Evolutionary conservation across 129 eudicot genomes (phyloP).

Genomic region (Escallonia rubra): DNA sequence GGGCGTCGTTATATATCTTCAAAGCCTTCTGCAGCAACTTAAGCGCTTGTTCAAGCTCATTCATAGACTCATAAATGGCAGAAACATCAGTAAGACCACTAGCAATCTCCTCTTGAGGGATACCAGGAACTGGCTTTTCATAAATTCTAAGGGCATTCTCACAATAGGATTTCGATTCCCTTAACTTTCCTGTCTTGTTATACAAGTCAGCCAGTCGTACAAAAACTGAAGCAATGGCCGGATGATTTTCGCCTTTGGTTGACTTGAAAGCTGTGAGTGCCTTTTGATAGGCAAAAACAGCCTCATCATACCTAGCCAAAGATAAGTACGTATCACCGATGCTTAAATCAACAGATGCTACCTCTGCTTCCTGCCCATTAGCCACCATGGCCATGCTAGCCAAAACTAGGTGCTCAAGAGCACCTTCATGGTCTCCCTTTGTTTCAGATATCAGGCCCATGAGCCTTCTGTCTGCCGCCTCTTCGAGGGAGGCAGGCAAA

Average conservation of each 20-base stretch:
- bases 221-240: conserved; percentile 68
- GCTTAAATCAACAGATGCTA: conserved; percentile 75
- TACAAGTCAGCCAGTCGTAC: conserved; percentile 76
- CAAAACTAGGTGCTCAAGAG: conserved; percentile 82
- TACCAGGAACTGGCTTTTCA: conserved; percentile 62
- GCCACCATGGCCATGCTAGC: conserved; percentile 93
- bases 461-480: conserved; percentile 74
- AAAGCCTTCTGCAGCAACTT: conserved; percentile 67
- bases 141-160: conserved; percentile 75
- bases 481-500: conserved; percentile 60
- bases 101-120: conserved; percentile 77
- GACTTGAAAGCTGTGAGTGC: conserved; percentile 63
- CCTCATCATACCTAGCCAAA: conserved; percentile 61
- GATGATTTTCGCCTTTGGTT: conserved; percentile 72
- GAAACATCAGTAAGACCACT: conserved; percentile 73
- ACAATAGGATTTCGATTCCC: conserved; percentile 71
- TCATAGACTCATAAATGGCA: conserved; percentile 84
- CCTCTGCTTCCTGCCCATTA: conserved; percentile 76
- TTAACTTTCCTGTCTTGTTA: conserved; percentile 67
- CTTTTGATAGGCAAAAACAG: conserved; percentile 78
- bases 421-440: conserved; percentile 79
- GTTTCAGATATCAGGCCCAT: conserved; percentile 83
- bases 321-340: conserved; percentile 81
- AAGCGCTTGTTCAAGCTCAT: conserved; percentile 68
- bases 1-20: conserved; percentile 63